phyloP scores from a whole-genome alignment of 75 land plant species.

The Larix kaempferi region DNA sequence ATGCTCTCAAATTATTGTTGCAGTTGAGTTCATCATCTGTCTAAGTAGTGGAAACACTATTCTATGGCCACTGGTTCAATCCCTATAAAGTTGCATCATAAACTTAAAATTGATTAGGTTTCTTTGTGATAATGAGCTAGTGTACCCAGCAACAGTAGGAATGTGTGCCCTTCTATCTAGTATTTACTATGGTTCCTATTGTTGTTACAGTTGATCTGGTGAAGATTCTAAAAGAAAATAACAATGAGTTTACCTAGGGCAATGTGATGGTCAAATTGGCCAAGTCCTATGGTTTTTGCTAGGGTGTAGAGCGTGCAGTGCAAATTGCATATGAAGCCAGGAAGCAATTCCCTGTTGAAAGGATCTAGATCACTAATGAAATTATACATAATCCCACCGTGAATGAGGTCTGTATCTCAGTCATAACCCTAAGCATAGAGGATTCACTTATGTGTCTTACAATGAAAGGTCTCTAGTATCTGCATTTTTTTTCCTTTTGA shows the following conservation, averaged over 20 bases:
- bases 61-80: too few species aligned
- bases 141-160: too few species aligned
- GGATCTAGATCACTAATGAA: constrained; percentile 91
- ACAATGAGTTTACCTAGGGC: constrained; percentile 74
- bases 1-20: too few species aligned
- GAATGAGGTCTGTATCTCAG: constrained; percentile 51
- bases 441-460: background rate
- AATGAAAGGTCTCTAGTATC: background rate
- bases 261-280: constrained; percentile 92
- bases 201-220: constrained; percentile 68
- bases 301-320: constrained; percentile 95
- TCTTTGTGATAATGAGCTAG: too few species aligned
- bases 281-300: constrained; percentile 87
- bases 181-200: background rate
- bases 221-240: constrained; percentile 83
- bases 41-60: too few species aligned
- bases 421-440: background rate
- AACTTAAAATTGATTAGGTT: too few species aligned
- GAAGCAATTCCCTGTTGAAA: constrained; percentile 81
- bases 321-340: constrained; percentile 97
- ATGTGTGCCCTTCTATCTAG: too few species aligned
- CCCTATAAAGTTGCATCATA: too few species aligned
- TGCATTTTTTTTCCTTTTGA: too few species aligned
- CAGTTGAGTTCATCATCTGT: too few species aligned
- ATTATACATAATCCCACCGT: constrained; percentile 97